Conservation (phyloP, 352 stramenopile genomes). For the Phytophthora pluvialis region DNA sequence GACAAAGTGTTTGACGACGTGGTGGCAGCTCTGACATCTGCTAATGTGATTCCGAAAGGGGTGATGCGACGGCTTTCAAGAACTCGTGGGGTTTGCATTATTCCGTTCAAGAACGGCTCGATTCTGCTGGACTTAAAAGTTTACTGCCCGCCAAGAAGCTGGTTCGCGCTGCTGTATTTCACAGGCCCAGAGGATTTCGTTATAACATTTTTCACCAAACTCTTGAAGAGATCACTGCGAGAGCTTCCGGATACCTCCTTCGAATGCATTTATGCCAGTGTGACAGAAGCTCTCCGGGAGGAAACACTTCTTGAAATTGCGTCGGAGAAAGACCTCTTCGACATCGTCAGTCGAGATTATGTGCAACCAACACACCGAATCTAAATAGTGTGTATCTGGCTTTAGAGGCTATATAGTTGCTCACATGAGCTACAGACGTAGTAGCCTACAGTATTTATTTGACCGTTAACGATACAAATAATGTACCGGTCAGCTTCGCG, state of each 20-base stretch:
- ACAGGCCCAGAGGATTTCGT: constrained; percentile 70
- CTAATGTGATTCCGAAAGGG: constrained; percentile 38
- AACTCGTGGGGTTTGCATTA: constrained; percentile 52
- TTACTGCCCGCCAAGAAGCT: constrained; percentile 59
- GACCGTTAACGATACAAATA: constrained; percentile 10
- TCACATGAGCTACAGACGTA: constrained; percentile 1
- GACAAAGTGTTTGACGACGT: constrained; percentile 39
- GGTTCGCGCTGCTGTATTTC: constrained; percentile 79
- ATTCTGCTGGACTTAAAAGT: constrained; percentile 81
- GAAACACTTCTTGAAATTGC: constrained; percentile 46
- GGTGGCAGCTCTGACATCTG: constrained; percentile 42
- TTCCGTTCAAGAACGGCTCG: constrained; percentile 61
- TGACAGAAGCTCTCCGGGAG: constrained; percentile 36
- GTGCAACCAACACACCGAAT: constrained; percentile 51
- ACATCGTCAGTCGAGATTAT: constrained; percentile 54
- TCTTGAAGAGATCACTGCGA: constrained; percentile 50
- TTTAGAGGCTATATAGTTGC: too few species aligned
- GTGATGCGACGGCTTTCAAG: constrained; percentile 42
- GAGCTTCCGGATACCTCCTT: constrained; percentile 64
- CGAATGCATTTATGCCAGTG: constrained; percentile 52
- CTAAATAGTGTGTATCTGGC: constrained; percentile 19
- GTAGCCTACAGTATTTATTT: constrained; percentile 36
- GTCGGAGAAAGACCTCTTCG: constrained; percentile 72
- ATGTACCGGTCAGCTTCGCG: background rate
- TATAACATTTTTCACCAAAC: constrained; percentile 44